Conservation (phyloP, 192 early-diverging fungal species). For the Rhizophlyctis rosea region DNA sequence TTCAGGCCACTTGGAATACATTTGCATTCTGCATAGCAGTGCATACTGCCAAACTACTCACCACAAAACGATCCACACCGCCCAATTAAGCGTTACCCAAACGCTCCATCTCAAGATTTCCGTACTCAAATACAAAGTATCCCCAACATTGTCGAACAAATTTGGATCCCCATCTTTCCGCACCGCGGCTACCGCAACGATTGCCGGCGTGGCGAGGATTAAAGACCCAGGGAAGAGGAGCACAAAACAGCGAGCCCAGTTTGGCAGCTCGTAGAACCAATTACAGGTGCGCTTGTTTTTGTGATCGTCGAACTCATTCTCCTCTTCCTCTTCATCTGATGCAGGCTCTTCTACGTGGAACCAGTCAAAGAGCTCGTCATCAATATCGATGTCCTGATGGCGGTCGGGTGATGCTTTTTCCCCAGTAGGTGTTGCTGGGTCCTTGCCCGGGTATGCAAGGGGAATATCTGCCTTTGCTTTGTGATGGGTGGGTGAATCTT, state of each 20-base stretch:
- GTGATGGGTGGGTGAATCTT: no score
- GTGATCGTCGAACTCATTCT: no score
- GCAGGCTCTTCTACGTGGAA: conserved; percentile 13
- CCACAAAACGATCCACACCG: no score
- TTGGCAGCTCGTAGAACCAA: conserved; percentile 11
- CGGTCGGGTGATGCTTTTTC: no score
- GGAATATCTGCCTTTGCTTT: no score
- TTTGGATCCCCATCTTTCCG: conserved; percentile 8
- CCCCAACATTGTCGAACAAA: conserved; percentile 2
- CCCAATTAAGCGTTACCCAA: no score
- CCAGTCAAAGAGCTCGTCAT: conserved; percentile 29
- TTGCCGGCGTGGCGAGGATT: conserved; percentile 4
- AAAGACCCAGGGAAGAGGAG: conserved; percentile 10
- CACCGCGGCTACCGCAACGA: conserved; percentile 1
- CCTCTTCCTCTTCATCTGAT: conserved; percentile 14
- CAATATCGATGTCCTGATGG: not conserved
- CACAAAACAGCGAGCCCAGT: conserved; percentile 19
- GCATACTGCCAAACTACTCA: no score
- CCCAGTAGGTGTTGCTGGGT: no score
- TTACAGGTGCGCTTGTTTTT: not conserved
- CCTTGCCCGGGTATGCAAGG: no score
- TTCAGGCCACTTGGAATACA: no score
- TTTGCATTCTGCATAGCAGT: no score
- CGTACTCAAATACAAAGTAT: conserved; percentile 17
- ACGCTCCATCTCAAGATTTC: conserved; percentile 24